These are phyloP conservation scores for Candida schatavii DNA, from an alignment of 805 yeast species.

Conservation along the genomic window DNA sequence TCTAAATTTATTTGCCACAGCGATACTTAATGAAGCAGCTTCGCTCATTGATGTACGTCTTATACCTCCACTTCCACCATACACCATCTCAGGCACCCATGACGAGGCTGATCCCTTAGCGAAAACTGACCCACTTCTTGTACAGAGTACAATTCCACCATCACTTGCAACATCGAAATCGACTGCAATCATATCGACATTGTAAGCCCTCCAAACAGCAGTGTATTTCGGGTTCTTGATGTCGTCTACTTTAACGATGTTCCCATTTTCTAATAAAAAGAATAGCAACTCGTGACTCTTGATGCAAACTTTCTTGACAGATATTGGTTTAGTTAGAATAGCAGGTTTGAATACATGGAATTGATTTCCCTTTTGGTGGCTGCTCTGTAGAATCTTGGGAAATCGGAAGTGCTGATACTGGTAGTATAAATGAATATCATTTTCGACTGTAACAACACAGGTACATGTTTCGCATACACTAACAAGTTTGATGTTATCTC, in stretches of 20 bases:
- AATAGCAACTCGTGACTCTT: slow-evolving; percentile 43
- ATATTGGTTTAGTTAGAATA: slow-evolving; percentile 40
- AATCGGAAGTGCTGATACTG: slow-evolving; percentile 55
- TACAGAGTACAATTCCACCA: slow-evolving; percentile 67
- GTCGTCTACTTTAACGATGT: slow-evolving; percentile 40
- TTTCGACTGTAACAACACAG: slow-evolving; percentile 52
- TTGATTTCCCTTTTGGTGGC: slow-evolving; percentile 35
- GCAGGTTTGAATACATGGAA: slow-evolving; percentile 57
- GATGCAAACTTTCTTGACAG: slow-evolving; percentile 29
- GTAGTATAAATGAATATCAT: slow-evolving; percentile 62
- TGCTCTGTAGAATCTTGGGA: slow-evolving; percentile 33
- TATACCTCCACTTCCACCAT: background rate
- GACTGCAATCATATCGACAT: slow-evolving; percentile 50
- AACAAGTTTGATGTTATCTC: slow-evolving; percentile 53
- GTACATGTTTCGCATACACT: slow-evolving; percentile 70
- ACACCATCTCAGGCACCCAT: slow-evolving; percentile 11
- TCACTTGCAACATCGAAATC: slow-evolving; percentile 69
- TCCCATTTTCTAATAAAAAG: slow-evolving; percentile 59
- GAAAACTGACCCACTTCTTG: slow-evolving; percentile 68
- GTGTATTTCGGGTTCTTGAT: slow-evolving; percentile 44
- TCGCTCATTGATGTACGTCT: slow-evolving; percentile 34
- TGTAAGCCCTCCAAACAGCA: slow-evolving; percentile 62
- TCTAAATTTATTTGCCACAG: slow-evolving; percentile 47
- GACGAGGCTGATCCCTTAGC: slow-evolving; percentile 22
- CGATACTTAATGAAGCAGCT: slow-evolving; percentile 25